Base-by-base conservation (phyloP, 768 basidiomycete genomes). In the Auricularia sp. region DNA sequence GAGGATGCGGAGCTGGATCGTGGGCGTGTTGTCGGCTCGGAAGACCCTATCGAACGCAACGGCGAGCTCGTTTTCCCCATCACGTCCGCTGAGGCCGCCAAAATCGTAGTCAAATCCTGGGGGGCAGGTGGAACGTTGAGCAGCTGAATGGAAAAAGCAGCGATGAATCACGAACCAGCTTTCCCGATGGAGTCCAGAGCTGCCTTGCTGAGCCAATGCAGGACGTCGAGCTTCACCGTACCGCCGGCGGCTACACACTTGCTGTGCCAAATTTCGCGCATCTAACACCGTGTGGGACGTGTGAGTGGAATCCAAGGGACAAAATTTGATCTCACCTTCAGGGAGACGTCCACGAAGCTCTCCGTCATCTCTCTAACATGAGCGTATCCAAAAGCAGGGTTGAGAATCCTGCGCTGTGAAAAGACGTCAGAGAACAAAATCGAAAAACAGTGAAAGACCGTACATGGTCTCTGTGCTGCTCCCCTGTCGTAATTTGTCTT, bases 371-470 rank as follows among this genome's bases (percentile, higher is more conserved):
- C 82, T 1, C 85, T 76, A 43, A 87, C 79, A 67, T 87, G 85
- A 0, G 79, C 72, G 1, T 79, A 77, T 1, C 86, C 84, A 67
- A 89, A 89, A 0, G 86, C 86, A 16, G 87, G 86, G 67, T 87
- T 88, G 86, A 59, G 5, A 29, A 59, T 14, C 23, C 56, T 21
- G 18, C 56, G 56, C 56, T 59, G 21, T 6, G 47, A 51, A 21
- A 51, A 51, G 16, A 51, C 3, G 6, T 21, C 11, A 16, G 21
- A 12, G 14, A 51, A 18, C 21, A 21, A 4, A 18, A 51, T 51
- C 18, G 16, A 51, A 18, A 6, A 18, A 10, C 10, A 6, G 11
- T 6, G 11, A 51, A 5, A 51, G 5, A 51, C 11, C 10, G 47
- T 21, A 51, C 47, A 8, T 51, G 56, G 56, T 59, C 34, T 23